Evolutionary conservation across 176 grass and related monocot genomes (phyloP).

Genomic region (Pontederia paniculata): DNA sequence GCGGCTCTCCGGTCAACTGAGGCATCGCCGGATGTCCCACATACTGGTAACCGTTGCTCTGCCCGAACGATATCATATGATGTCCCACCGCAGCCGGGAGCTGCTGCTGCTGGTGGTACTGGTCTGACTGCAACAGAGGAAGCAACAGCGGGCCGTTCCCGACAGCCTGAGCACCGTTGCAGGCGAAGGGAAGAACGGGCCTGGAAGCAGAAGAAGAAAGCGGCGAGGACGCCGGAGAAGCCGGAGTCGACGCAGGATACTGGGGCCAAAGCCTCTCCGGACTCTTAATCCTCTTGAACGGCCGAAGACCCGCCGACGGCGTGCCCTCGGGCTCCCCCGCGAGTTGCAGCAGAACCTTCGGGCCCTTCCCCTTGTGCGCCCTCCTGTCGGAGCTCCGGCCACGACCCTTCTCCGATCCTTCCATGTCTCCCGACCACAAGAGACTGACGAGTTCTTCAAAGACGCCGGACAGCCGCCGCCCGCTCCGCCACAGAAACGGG

Average conservation of each 20-base stretch:
- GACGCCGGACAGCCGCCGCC: too few species aligned
- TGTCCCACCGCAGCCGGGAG: not conserved
- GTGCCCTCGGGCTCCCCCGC: not conserved
- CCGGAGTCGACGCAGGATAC: not conserved
- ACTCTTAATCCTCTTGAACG: constrained; percentile 15
- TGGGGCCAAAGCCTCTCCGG: not conserved
- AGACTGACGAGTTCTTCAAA: too few species aligned
- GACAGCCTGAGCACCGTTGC: not conserved
- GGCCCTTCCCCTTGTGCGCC: not conserved
- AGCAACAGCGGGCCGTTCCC: not conserved
- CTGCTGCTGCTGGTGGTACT: not conserved
- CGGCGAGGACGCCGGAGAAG: not conserved
- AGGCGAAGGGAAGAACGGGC: constrained; percentile 8
- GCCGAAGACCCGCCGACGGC: not conserved
- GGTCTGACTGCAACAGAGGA: not conserved
- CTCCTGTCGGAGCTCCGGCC: not conserved
- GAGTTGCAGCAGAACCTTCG: not conserved
- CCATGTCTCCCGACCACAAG: too few species aligned
- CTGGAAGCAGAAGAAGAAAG: not conserved
- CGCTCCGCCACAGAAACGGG: too few species aligned
- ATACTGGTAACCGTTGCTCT: not conserved
- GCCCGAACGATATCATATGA: constrained; percentile 18
- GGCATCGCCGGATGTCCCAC: not conserved
- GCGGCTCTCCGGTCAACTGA: not conserved
- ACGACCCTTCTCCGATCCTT: too few species aligned